A percentile compares a stretch with the other conserved stretches of the same genome.
These are phyloP conservation scores for Solanum hybrid DNA, from an alignment of 305 asterid species.

Conservation along the genomic window DNA sequence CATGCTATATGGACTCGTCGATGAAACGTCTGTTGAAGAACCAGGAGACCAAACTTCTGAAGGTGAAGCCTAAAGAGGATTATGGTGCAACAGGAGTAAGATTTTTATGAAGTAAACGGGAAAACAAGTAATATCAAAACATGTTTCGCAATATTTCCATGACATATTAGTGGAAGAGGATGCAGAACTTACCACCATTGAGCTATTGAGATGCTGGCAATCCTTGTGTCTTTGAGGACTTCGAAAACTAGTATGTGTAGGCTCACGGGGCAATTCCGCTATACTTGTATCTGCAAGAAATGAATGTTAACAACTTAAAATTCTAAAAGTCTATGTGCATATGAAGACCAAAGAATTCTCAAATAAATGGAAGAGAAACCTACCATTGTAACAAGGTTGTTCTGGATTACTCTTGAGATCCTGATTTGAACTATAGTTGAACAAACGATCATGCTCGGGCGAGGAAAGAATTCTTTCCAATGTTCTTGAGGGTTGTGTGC, in stretches of 20 bases:
- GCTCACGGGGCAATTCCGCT: constrained; percentile 1
- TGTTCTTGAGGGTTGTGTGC: constrained; percentile 35
- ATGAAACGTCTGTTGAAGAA: constrained; percentile 33
- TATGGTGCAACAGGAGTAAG: not conserved
- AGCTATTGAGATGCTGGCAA: constrained; percentile 13
- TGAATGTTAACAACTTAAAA: not conserved
- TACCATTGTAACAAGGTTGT: constrained; percentile 8
- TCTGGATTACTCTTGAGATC: constrained; percentile 17
- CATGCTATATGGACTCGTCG: constrained; percentile 28
- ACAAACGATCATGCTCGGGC: constrained; percentile 39
- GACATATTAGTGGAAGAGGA: not conserved
- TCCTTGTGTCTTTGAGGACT: constrained; percentile 15
- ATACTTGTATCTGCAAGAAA: not conserved
- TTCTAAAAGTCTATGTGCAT: not conserved
- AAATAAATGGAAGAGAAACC: not conserved
- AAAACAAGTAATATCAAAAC: not conserved
- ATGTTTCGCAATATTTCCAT: not conserved
- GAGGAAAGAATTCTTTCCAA: constrained; percentile 52
- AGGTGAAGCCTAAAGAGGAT: constrained; percentile 30
- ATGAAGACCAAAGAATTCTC: not conserved
- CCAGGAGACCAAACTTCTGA: constrained; percentile 30
- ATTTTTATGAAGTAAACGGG: not conserved
- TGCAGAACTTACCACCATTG: constrained; percentile 24
- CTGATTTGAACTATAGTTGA: constrained; percentile 31
- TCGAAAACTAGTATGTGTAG: constrained; percentile 6